Conservation (phyloP, 495 filamentous ascomycete genomes). For the Lophiotrema nucula region DNA sequence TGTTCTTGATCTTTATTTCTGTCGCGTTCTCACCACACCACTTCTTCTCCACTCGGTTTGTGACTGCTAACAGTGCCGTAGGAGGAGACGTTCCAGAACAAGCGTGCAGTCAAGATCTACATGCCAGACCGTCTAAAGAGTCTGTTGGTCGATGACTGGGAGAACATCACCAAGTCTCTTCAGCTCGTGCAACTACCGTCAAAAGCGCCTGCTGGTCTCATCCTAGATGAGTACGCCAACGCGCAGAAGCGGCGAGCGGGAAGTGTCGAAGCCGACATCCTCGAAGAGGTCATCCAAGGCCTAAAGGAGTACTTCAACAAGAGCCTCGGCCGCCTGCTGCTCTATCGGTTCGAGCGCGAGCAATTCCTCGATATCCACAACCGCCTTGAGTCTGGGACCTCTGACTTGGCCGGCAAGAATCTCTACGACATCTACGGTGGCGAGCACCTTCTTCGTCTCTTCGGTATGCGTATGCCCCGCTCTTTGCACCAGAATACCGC, state of each 20-base stretch:
- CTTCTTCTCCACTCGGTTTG: no score
- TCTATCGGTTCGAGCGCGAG: slow-evolving; percentile 87
- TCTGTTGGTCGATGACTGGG: slow-evolving; percentile 95
- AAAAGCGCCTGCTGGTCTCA: slow-evolving; percentile 67
- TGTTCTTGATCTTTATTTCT: not conserved
- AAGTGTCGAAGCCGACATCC: slow-evolving; percentile 72
- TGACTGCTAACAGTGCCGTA: slow-evolving; percentile 40
- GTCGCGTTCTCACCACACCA: no score
- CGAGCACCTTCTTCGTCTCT: slow-evolving; percentile 83
- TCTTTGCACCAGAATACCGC: not conserved
- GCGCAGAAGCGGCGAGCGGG: slow-evolving; percentile 64
- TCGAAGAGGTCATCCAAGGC: slow-evolving; percentile 83
- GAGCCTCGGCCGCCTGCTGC: slow-evolving; percentile 76
- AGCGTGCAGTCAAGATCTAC: slow-evolving; percentile 76
- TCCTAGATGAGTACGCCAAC: slow-evolving; percentile 74
- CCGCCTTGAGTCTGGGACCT: slow-evolving; percentile 55
- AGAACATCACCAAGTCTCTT: slow-evolving; percentile 92
- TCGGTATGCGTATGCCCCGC: slow-evolving; percentile 60
- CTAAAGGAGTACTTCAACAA: slow-evolving; percentile 90
- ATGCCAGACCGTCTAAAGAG: slow-evolving; percentile 85
- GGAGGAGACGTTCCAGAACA: slow-evolving; percentile 80
- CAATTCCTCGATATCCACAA: slow-evolving; percentile 76
- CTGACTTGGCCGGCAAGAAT: slow-evolving; percentile 61
- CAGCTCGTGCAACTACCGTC: slow-evolving; percentile 81
- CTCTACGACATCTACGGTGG: slow-evolving; percentile 83